These are phyloP conservation scores for Bjerkandera adusta DNA, from an alignment of 1,284 basidiomycete species.

Conservation along the genomic window DNA sequence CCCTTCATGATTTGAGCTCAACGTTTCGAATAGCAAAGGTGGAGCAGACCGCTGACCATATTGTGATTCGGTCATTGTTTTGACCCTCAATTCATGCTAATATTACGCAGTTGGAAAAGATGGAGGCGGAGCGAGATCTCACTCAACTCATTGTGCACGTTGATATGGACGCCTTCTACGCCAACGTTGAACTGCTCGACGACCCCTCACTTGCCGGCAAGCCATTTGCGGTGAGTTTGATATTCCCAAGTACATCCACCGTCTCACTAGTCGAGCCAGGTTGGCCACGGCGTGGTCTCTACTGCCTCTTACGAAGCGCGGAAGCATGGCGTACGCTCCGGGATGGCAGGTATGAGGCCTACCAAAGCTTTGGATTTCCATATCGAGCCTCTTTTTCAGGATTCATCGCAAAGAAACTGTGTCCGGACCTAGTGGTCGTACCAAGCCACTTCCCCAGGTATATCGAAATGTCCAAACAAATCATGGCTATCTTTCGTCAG, in stretches of 20 bases:
- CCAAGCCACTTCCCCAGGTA: constrained; percentile 65
- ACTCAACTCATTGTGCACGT: constrained; percentile 84
- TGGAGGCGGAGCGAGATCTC: constrained; percentile 80
- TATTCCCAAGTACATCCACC: background rate
- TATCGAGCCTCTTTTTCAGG: constrained; percentile 35
- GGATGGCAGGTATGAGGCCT: constrained; percentile 70
- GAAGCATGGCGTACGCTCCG: constrained; percentile 84
- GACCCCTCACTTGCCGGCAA: constrained; percentile 81
- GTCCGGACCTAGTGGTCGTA: constrained; percentile 86
- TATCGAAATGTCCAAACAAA: constrained; percentile 63
- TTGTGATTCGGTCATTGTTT: constrained; percentile 35
- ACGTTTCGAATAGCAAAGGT: constrained; percentile 41
- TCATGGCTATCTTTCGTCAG: constrained; percentile 68
- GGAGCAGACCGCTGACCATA: constrained; percentile 50
- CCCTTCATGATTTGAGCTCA: background rate
- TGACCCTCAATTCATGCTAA: background rate
- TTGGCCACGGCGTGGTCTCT: constrained; percentile 74
- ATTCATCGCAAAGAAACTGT: constrained; percentile 92
- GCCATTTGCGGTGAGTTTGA: constrained; percentile 75
- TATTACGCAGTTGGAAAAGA: constrained; percentile 57
- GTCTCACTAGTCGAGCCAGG: constrained; percentile 37
- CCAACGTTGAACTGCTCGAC: constrained; percentile 76
- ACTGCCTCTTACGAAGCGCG: constrained; percentile 93
- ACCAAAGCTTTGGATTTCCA: background rate
- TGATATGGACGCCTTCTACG: constrained; percentile 82